Evolutionary conservation across 2,329 filamentous ascomycete genomes (phyloP).

Genomic region (Botrytis galanthina): DNA sequence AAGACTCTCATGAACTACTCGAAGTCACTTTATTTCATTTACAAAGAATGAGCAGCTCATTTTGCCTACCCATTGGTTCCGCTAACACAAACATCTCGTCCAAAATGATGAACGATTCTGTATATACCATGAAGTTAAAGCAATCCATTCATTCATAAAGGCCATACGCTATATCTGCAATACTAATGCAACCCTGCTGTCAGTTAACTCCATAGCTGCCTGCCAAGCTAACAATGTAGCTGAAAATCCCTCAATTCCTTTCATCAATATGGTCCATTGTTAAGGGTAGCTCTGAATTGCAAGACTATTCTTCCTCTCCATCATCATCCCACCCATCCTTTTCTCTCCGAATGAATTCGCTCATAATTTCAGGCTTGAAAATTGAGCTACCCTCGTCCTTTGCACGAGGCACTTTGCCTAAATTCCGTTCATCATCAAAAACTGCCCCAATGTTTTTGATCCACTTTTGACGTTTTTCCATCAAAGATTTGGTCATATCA

Average conservation of each 20-base stretch:
- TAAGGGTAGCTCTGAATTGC: not conserved
- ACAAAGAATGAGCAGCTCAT: not conserved
- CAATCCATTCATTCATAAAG: not conserved
- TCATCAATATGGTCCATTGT: not conserved
- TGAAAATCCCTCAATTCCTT: not conserved
- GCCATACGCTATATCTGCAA: slow-evolving; percentile 7
- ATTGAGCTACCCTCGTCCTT: slow-evolving; percentile 66
- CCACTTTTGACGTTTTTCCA: slow-evolving; percentile 89
- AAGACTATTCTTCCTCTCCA: slow-evolving; percentile 36
- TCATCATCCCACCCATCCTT: slow-evolving; percentile 77
- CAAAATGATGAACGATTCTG: not conserved
- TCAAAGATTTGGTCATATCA: slow-evolving; percentile 84
- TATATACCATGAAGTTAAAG: not conserved
- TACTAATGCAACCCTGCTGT: slow-evolving; percentile 4
- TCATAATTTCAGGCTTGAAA: slow-evolving; percentile 73
- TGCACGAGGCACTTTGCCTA: slow-evolving; percentile 58
- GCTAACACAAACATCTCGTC: not conserved
- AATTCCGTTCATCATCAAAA: slow-evolving; percentile 69
- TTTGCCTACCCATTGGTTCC: not conserved
- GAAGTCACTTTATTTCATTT: not conserved
- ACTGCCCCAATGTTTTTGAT: slow-evolving; percentile 87
- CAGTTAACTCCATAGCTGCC: not conserved
- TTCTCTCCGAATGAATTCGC: slow-evolving; percentile 71
- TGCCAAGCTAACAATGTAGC: not conserved
- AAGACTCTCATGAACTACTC: not conserved